A percentile compares a stretch with the other conserved stretches of the same genome.
These are phyloP conservation scores for Penicillium bialowiezense DNA, from an alignment of 495 filamentous ascomycete species.

Conservation along the genomic window DNA sequence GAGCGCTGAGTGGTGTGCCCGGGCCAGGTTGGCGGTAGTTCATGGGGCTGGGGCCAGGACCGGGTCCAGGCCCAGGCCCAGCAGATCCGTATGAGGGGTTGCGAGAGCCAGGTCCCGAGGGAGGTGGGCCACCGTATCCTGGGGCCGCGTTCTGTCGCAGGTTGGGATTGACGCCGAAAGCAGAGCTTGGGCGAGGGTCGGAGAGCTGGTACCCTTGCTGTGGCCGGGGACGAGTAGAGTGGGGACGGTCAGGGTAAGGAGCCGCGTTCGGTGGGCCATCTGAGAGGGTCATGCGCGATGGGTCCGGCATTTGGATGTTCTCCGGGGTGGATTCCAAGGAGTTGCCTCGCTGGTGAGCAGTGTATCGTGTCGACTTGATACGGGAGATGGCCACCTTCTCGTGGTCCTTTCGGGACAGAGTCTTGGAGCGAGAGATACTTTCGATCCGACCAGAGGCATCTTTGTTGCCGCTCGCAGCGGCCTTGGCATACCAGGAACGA, in stretches of 20 bases:
- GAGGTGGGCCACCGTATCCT: constrained; percentile 23
- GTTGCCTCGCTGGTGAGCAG: constrained; percentile 67
- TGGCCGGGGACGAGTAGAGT: constrained; percentile 47
- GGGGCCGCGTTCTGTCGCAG: constrained; percentile 42
- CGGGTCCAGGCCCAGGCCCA: neutral
- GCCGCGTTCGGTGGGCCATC: constrained; percentile 40
- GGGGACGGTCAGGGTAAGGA: constrained; percentile 39
- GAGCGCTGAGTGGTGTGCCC: constrained; percentile 28
- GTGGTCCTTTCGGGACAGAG: constrained; percentile 85
- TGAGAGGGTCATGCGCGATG: constrained; percentile 43
- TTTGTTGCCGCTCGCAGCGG: constrained; percentile 86
- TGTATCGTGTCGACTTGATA: constrained; percentile 85
- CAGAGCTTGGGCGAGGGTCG: constrained; percentile 58
- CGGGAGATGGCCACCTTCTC: constrained; percentile 84
- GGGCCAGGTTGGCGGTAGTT: constrained; percentile 40
- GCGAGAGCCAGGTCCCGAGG: constrained; percentile 18
- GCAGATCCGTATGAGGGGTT: constrained; percentile 35
- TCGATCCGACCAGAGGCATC: constrained; percentile 82
- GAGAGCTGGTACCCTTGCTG: constrained; percentile 55
- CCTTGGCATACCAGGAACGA: constrained; percentile 84
- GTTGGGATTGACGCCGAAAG: constrained; percentile 61
- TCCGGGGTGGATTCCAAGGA: constrained; percentile 54
- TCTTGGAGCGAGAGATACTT: constrained; percentile 80
- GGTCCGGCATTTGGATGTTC: constrained; percentile 72
- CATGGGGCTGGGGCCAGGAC: constrained; percentile 26